Percentiles rank a stretch among this genome's conserved stretches.
Evolutionary conservation across 805 yeast genomes (phyloP).

Genomic region (Schwanniomyces vanrijiae): DNA sequence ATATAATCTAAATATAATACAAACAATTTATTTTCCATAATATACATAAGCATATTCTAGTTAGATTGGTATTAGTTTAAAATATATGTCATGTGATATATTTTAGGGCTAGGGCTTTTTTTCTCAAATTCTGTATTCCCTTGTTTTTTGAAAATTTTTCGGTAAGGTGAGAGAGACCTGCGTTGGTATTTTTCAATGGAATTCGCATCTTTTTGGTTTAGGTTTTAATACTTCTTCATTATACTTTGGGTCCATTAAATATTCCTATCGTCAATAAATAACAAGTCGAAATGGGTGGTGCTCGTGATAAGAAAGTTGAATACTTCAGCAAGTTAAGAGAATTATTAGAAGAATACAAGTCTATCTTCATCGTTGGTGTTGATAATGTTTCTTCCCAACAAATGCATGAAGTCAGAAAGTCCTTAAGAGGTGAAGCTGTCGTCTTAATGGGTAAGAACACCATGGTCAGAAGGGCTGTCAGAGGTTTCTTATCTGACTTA

Average conservation of each 20-base stretch:
- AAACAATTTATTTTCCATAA: neutral
- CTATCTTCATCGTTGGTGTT: constrained; percentile 98
- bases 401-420: constrained; percentile 99
- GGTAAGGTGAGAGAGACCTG: neutral
- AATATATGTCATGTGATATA: constrained; percentile 1
- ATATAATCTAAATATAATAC: neutral
- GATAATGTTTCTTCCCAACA: constrained; percentile 99
- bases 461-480: constrained; percentile 99
- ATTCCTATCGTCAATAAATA: constrained; percentile 72
- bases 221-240: neutral
- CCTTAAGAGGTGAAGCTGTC: constrained; percentile 91
- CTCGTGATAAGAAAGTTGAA: constrained; percentile 95
- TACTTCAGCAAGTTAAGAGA: constrained; percentile 95
- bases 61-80: neutral
- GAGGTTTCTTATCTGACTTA: constrained; percentile 89
- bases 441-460: constrained; percentile 99
- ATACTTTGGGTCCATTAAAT: constrained; percentile 66
- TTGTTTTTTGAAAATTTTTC: constrained; percentile 4
- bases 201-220: neutral
- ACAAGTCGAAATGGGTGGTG: constrained; percentile 99
- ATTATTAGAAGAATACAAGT: constrained; percentile 94
- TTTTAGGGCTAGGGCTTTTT: constrained; percentile 10
- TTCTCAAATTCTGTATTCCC: too few species aligned
- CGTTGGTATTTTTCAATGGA: constrained; percentile 2
- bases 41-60: too few species aligned